Percentiles rank a stretch among this genome's conserved stretches.
Conservation (phyloP, 106 monocot genomes). For the Ottelia alismoides region DNA sequence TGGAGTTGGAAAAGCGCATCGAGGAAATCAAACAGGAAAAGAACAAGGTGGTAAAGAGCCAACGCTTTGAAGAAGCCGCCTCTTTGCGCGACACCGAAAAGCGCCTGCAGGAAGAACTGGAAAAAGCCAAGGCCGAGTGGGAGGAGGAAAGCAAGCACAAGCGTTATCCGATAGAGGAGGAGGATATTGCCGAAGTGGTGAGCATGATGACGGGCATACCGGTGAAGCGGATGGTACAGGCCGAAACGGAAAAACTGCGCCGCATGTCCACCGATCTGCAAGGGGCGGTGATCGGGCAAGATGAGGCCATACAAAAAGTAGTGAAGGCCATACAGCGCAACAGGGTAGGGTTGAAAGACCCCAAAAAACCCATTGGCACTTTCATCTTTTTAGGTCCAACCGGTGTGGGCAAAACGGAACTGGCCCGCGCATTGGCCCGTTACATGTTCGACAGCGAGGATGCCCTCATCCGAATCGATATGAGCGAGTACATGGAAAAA, state of each 20-base stretch:
- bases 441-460: slow-evolving; percentile 65
- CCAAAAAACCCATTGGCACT: slow-evolving; percentile 23
- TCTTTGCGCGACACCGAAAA: too few species aligned
- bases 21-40: too few species aligned
- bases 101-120: too few species aligned
- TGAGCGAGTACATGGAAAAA: too few species aligned
- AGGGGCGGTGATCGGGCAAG: slow-evolving; percentile 59
- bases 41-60: too few species aligned
- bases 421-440: slow-evolving; percentile 68
- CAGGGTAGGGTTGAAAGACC: slow-evolving; percentile 49
- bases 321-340: slow-evolving; percentile 62
- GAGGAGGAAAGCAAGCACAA: too few species aligned
- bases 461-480: slow-evolving; percentile 51
- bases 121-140: too few species aligned
- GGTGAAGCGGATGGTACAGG: slow-evolving; percentile 65
- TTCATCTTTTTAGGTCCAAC: too few species aligned
- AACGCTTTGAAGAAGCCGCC: too few species aligned
- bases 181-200: too few species aligned
- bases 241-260: slow-evolving; percentile 58
- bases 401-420: slow-evolving; percentile 82
- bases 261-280: slow-evolving; percentile 54
- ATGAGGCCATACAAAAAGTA: slow-evolving; percentile 54
- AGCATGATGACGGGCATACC: slow-evolving; percentile 73
- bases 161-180: too few species aligned
- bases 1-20: too few species aligned